These are phyloP conservation scores for Lactarius indigo DNA, from an alignment of 768 basidiomycete genomes.

Conservation along the genomic window DNA sequence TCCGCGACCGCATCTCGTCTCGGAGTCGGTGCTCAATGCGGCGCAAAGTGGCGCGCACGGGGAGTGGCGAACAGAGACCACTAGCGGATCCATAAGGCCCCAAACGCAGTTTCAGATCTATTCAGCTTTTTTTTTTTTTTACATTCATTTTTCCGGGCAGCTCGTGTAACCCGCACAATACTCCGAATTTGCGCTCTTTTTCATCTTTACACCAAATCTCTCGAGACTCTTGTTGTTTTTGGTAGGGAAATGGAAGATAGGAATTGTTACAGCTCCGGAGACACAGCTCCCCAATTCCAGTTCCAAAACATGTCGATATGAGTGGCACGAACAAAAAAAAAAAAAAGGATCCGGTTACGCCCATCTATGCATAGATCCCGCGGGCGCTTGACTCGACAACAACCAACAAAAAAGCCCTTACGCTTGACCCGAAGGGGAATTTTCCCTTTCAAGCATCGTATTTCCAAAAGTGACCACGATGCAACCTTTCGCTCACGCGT, in stretches of 20 bases:
- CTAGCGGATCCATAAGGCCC: not conserved
- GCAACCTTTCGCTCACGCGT: not conserved
- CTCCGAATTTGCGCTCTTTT: not conserved
- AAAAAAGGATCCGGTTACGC: not conserved
- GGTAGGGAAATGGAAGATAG: no score
- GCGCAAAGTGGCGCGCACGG: not conserved
- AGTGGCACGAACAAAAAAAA: not conserved
- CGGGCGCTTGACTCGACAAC: not conserved
- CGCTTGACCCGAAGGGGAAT: not conserved
- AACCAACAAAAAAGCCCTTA: not conserved
- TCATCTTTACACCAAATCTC: no score
- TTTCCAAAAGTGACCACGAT: not conserved
- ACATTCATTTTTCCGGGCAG: not conserved
- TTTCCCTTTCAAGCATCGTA: not conserved
- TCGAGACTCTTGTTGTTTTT: no score
- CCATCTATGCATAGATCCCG: not conserved
- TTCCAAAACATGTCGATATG: not conserved
- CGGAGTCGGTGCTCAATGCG: not conserved
- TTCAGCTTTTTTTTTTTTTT: not conserved
- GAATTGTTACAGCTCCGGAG: not conserved
- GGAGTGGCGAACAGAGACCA: not conserved
- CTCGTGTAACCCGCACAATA: not conserved
- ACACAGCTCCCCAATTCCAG: not conserved
- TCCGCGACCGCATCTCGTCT: not conserved
- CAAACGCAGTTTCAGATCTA: not conserved